Base-by-base conservation (phyloP, 2,329 filamentous ascomycete genomes). In the Fusarium globosum region DNA sequence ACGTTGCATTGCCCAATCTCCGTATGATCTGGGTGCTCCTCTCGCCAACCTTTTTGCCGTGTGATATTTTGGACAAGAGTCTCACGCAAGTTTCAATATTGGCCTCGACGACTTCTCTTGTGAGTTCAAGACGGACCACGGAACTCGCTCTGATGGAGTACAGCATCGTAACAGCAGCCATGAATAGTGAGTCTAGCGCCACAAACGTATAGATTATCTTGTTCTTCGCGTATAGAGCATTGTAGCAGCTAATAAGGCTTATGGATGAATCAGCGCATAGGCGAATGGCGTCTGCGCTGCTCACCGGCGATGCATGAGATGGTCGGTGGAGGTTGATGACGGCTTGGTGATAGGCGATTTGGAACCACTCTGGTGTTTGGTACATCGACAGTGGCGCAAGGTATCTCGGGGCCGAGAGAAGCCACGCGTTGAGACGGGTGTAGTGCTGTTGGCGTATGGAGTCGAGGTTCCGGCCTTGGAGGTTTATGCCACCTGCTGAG, bases 171-270 rank as follows among this genome's bases (percentile, higher is more conserved):
- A 76, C 74, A n/a, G 74, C 72, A 6, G 74, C 72, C 74, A 76
- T 63, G 6, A 76, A 76, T 2, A 76, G 2, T 0, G 74, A 76
- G 26, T 76, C 73, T 0, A 76, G 30, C 1, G 69, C 74, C 5
- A 76, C 74, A 26, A 73, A 76, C 0, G 74, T 76, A 30, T 76
- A 74, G 1, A 72, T 76, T 7, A 76, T 72, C 42, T 74, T 75
- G 46, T 76, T 76, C 12, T 76, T 76, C 8, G 74, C 74, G 20
- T 76, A 76, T 1, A 76, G 9, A 0, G 74, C 74, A 11, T 66
- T 76, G 51, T 76, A 76, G 61, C 74, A 76, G 43, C 72, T 75
- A 14, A 76, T 76, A 6, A 76, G 58, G 13, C 74, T 76, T 14
- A 76, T 76, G 2, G 74, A 75, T 9, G 74, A 76, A 46, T 76